Base-by-base conservation (phyloP, 2,329 filamentous ascomycete species). In the Cladobotryum protrusum region DNA sequence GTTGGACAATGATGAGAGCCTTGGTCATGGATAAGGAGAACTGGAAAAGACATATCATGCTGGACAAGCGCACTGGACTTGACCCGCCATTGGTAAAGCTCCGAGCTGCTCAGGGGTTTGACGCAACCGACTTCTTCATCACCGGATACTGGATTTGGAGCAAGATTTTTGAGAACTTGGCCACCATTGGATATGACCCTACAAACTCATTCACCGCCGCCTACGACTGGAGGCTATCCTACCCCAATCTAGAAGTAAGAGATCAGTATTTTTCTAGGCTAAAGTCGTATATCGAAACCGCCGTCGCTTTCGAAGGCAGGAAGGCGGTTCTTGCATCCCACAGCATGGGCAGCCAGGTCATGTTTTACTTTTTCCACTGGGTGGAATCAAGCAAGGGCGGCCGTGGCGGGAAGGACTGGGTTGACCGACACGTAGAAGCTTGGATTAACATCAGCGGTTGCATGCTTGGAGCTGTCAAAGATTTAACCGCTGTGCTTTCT, bases 371-470 rank as follows among this genome's bases (percentile, higher is more conserved):
- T 59, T 80, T 91, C 53, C 82, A 85, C 57, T 86, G 83, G 83
- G 93, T 95, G 1, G 88, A 95, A 14, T 81, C 81, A 47, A 79
- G 85, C 2, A 76, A 83, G 47, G 88, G 88, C 5, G 93, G 93
- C 4, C 82, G 82, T 17, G 92, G 90, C 1, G 92, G 93, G 1
- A 77, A 85, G 35, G 79, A 82, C 47, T 99, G 93, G 93, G 92
- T 99, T 0, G 91, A 99, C 52, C 79, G 78, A 15, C 80, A 96
- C 63, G 76, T 99, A 46, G 93, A 95, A 57, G 87, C 89, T 3
- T 99, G 95, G 91, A 95, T 99, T 73, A 99, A 99, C 66, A 90
- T 99, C 61, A 93, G 87, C 57, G 93, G 93, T 5, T 99, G 92
- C 68, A 96, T 99, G 92, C 83, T 99, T 5, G 93, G 93, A 13